These are phyloP conservation scores for Pleomassaria siparia DNA, from an alignment of 2,329 filamentous ascomycete species.

Conservation along the genomic window DNA sequence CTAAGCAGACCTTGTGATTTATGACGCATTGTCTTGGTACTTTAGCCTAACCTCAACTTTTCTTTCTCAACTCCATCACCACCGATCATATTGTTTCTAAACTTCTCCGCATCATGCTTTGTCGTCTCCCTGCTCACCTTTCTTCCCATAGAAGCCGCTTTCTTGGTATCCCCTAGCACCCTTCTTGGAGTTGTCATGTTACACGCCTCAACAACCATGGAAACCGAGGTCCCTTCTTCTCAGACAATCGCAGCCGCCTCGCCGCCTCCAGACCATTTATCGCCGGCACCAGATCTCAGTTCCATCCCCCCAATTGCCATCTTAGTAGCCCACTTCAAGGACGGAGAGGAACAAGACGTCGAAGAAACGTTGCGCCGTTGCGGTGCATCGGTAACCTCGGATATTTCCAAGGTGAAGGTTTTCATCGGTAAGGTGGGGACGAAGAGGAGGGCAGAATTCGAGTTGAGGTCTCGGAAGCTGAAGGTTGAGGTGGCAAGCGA, in stretches of 20 bases:
- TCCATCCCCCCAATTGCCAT: slow-evolving; percentile 69
- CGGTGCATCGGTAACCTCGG: slow-evolving; percentile 65
- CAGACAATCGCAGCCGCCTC: slow-evolving; percentile 20
- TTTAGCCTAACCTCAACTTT: not conserved
- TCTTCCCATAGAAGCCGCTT: slow-evolving; percentile 20
- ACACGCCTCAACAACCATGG: slow-evolving; percentile 20
- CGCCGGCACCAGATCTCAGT: slow-evolving; percentile 42
- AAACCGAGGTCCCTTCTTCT: slow-evolving; percentile 19
- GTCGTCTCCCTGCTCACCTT: slow-evolving; percentile 7
- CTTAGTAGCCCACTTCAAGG: slow-evolving; percentile 67
- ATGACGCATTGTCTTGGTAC: slow-evolving; percentile 2
- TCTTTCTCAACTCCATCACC: not conserved
- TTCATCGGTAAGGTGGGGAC: slow-evolving; percentile 73
- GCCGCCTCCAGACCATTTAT: slow-evolving; percentile 13
- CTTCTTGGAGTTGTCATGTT: slow-evolving; percentile 24
- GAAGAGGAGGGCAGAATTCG: slow-evolving; percentile 71
- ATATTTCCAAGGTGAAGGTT: slow-evolving; percentile 70
- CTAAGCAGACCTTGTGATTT: too few species aligned
- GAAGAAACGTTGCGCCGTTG: slow-evolving; percentile 62
- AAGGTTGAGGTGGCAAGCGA: slow-evolving; percentile 54
- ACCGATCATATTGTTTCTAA: not conserved
- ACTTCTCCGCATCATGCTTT: slow-evolving; percentile 19
- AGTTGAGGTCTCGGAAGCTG: slow-evolving; percentile 70
- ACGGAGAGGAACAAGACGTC: slow-evolving; percentile 63
- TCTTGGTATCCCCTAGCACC: slow-evolving; percentile 26